Evolutionary conservation across 2,329 filamentous ascomycete species (phyloP).

Genomic region (Xylariaceae sp.): DNA sequence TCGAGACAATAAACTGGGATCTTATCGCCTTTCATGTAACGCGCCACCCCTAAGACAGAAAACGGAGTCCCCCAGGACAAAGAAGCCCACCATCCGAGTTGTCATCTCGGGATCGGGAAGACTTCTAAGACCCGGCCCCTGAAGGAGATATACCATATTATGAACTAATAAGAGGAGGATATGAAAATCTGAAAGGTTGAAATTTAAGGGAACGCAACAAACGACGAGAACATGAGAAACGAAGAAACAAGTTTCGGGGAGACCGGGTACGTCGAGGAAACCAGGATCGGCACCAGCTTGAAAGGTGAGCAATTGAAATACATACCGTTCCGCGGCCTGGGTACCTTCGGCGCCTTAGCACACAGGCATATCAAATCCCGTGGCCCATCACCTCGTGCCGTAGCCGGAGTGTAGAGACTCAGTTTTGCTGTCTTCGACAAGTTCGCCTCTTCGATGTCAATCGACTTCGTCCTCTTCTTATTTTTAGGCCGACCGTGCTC

Average conservation of each 20-base stretch:
- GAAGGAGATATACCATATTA: background rate
- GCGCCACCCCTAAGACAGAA: constrained; percentile 23
- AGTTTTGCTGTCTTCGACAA: constrained; percentile 35
- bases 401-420: constrained; percentile 36
- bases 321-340: constrained; percentile 57
- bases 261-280: constrained; percentile 9
- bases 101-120: constrained; percentile 26
- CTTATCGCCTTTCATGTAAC: constrained; percentile 27
- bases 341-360: constrained; percentile 53
- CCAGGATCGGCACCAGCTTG: constrained; percentile 12
- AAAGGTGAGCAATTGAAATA: constrained; percentile 13
- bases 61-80: constrained; percentile 25
- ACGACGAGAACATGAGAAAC: constrained; percentile 5
- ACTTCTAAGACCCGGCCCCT: constrained; percentile 15
- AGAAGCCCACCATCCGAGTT: constrained; percentile 26
- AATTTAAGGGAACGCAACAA: constrained; percentile 5
- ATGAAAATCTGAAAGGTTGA: background rate
- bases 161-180: constrained; percentile 4
- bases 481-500: constrained; percentile 7
- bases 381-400: constrained; percentile 24
- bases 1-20: constrained; percentile 26
- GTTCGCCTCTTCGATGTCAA: constrained; percentile 44
- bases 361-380: constrained; percentile 53
- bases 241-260: constrained; percentile 15
- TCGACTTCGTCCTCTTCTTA: constrained; percentile 46